Percentiles rank a stretch among this genome's conserved stretches.
phyloP scores from a whole-genome alignment of 2,329 filamentous ascomycete species.

The Cercospora citrullina region DNA sequence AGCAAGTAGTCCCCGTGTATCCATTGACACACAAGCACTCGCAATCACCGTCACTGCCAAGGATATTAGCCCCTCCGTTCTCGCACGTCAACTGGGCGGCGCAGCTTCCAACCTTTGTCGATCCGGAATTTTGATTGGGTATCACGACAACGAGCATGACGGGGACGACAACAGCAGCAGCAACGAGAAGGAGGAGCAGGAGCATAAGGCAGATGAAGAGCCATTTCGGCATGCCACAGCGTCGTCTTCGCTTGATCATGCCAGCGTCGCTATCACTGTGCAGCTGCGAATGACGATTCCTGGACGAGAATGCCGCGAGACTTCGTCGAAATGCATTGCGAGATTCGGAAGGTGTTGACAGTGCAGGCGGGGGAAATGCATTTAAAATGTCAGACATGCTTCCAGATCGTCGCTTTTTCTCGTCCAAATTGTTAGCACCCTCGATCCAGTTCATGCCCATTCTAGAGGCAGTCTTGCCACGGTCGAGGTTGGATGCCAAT shows the following conservation, averaged over 20 bases:
- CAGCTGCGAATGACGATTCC: constrained; percentile 28
- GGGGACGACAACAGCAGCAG: constrained; percentile 80
- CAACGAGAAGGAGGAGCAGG: constrained; percentile 68
- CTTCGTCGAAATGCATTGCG: constrained; percentile 17
- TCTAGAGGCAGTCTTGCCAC: constrained; percentile 67
- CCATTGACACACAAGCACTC: constrained; percentile 87
- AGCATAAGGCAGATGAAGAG: constrained; percentile 68
- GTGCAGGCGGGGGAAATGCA: constrained; percentile 60
- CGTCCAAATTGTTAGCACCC: constrained; percentile 28
- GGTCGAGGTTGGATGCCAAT: constrained; percentile 83
- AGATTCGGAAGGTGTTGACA: constrained; percentile 40
- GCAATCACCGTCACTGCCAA: constrained; percentile 62
- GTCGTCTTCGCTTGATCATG: constrained; percentile 54
- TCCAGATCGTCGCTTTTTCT: constrained; percentile 47
- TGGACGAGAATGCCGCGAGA: constrained; percentile 14
- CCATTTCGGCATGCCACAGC: constrained; percentile 83
- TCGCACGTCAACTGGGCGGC: constrained; percentile 63
- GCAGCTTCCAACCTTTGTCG: constrained; percentile 54
- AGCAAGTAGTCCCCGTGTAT: constrained; percentile 69
- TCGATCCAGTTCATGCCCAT: constrained; percentile 54
- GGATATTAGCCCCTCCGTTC: constrained; percentile 77
- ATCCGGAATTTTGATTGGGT: constrained; percentile 44
- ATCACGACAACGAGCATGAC: constrained; percentile 62
- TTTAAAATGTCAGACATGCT: constrained; percentile 65
- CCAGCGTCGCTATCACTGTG: constrained; percentile 36